phyloP scores from a whole-genome alignment of 345 rosid genomes.

The Moricandia moricandioides region DNA sequence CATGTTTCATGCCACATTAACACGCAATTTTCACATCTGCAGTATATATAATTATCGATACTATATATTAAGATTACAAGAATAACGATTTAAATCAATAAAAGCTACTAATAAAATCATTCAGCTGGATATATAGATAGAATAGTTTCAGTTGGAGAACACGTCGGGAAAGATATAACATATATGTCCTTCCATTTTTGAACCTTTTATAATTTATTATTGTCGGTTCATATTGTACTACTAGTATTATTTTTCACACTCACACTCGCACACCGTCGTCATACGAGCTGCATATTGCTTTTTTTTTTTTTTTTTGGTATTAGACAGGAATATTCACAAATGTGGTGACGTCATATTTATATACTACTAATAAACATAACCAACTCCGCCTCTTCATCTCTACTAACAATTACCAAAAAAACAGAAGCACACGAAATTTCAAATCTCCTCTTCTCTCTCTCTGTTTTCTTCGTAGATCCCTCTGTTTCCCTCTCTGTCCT shows the following conservation, averaged over 20 bases:
- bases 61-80: background rate
- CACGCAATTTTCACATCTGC: slow-evolving; percentile 3
- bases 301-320: background rate
- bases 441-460: background rate
- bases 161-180: background rate
- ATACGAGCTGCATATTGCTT: slow-evolving; percentile 4
- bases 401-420: slow-evolving; percentile 8
- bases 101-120: background rate
- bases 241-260: background rate
- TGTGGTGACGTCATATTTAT: slow-evolving; percentile 19
- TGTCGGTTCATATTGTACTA: background rate
- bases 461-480: slow-evolving; percentile 20
- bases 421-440: background rate
- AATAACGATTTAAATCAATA: background rate
- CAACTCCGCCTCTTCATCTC: slow-evolving; percentile 34
- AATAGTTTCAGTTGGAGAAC: background rate
- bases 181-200: background rate
- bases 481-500: slow-evolving; percentile 18
- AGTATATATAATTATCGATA: background rate
- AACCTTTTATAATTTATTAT: background rate
- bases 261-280: slow-evolving; percentile 12
- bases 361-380: slow-evolving; percentile 33
- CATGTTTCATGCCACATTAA: slow-evolving; percentile 29
- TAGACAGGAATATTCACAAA: background rate
- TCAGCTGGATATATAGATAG: background rate